phyloP scores from a whole-genome alignment of 768 basidiomycete species.

The Pisolithus tinctorius region DNA sequence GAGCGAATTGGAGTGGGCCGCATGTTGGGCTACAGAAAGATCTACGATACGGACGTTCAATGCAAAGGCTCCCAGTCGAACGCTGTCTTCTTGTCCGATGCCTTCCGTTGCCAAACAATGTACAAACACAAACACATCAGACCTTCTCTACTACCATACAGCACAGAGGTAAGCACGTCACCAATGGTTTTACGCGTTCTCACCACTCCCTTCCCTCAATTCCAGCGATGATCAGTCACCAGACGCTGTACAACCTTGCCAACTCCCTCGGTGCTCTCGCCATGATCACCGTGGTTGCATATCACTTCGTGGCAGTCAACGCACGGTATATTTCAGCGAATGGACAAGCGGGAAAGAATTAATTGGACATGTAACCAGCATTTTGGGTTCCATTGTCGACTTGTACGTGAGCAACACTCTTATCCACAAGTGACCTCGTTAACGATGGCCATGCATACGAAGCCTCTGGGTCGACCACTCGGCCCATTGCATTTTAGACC shows the following conservation, averaged over 20 bases:
- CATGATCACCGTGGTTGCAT: constrained; percentile 82
- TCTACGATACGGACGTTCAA: no score
- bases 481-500: no score
- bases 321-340: constrained; percentile 39
- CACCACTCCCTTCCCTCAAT: constrained; percentile 5
- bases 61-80: background rate
- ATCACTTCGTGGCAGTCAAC: constrained; percentile 89
- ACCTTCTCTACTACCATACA: background rate
- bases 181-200: background rate
- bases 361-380: background rate
- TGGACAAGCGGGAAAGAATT: constrained; percentile 12
- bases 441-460: background rate
- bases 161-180: constrained; percentile 11
- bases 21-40: constrained; percentile 31
- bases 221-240: constrained; percentile 65
- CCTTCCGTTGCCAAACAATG: constrained; percentile 31
- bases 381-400: background rate
- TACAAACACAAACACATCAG: constrained; percentile 16
- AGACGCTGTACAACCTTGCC: constrained; percentile 74
- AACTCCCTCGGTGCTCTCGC: constrained; percentile 80
- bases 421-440: background rate
- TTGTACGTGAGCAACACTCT: background rate
- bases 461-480: no score
- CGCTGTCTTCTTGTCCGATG: constrained; percentile 12
- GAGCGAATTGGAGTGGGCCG: constrained; percentile 43